phyloP scores from a whole-genome alignment of 306 rosid genomes.

The Cicer arietinum region DNA sequence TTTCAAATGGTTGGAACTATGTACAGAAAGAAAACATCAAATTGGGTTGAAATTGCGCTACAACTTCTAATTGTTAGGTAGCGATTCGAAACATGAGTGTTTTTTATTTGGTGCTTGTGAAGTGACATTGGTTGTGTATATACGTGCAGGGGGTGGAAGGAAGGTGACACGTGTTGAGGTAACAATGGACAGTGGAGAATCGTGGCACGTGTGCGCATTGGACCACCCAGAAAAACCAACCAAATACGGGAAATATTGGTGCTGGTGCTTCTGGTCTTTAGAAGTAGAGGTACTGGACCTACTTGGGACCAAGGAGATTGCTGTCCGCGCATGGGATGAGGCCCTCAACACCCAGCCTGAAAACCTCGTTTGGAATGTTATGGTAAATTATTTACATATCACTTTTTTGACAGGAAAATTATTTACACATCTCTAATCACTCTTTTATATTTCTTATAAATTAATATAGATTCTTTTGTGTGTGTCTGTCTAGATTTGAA shows the following conservation, averaged over 20 bases:
- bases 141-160: conserved; percentile 77
- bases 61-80: not conserved
- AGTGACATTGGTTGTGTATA: not conserved
- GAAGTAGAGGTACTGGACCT: conserved; percentile 80
- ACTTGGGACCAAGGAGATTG: conserved; percentile 73
- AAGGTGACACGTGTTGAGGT: conserved; percentile 92
- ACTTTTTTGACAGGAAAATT: not conserved
- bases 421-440: too few species aligned
- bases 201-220: conserved; percentile 66
- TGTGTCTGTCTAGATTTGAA: too few species aligned
- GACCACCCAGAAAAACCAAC: conserved; percentile 69
- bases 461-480: too few species aligned
- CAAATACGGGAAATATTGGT: conserved; percentile 87
- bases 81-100: not conserved
- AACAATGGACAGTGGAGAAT: conserved; percentile 77
- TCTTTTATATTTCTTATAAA: too few species aligned
- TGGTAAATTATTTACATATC: conserved; percentile 51
- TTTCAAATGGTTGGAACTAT: not conserved
- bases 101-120: not conserved
- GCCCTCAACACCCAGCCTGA: conserved; percentile 85
- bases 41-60: not conserved
- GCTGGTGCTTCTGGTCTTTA: conserved; percentile 95
- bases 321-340: conserved; percentile 93
- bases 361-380: conserved; percentile 89
- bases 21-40: not conserved